Conservation (phyloP, 2,329 filamentous ascomycete species). For the Exophiala aquamarina region DNA sequence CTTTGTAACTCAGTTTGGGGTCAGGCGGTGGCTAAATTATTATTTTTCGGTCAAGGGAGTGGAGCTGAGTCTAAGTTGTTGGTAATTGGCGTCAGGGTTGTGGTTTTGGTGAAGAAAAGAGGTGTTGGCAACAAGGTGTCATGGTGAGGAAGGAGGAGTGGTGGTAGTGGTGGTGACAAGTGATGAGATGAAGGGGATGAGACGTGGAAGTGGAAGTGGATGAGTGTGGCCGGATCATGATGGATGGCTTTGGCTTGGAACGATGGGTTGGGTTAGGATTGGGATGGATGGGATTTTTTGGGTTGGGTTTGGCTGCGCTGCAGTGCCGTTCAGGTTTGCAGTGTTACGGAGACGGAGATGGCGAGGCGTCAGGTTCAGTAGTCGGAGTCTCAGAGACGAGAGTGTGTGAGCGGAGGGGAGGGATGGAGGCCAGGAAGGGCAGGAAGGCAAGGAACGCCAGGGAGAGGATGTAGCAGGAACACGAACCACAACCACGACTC, state of each 20-base stretch:
- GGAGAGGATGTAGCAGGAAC: too few relatives aligned
- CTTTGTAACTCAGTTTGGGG: too few relatives aligned
- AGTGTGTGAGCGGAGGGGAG: too few relatives aligned
- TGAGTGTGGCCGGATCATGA: slow-evolving; percentile 26
- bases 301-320: slow-evolving; percentile 18
- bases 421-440: too few relatives aligned
- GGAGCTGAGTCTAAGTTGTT: slow-evolving; percentile 1
- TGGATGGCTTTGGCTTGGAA: slow-evolving; percentile 7
- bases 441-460: too few relatives aligned
- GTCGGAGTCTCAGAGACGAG: too few relatives aligned
- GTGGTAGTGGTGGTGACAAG: slow-evolving; percentile 13
- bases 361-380: neutral
- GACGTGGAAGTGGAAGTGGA: slow-evolving; percentile 19
- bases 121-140: slow-evolving; percentile 25
- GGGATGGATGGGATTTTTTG: slow-evolving; percentile 20
- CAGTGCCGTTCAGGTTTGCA: neutral
- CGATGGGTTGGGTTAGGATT: neutral
- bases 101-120: slow-evolving; percentile 28
- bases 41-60: neutral
- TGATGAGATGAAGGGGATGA: slow-evolving; percentile 21
- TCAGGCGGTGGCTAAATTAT: neutral
- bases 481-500: too few relatives aligned
- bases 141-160: slow-evolving; percentile 24
- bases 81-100: slow-evolving; percentile 12
- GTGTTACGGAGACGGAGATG: neutral